Evolutionary conservation across 306 rosid species (phyloP), one percentile per base, ranked within the genome.

Genomic region (Medicago ruthenica): DNA sequence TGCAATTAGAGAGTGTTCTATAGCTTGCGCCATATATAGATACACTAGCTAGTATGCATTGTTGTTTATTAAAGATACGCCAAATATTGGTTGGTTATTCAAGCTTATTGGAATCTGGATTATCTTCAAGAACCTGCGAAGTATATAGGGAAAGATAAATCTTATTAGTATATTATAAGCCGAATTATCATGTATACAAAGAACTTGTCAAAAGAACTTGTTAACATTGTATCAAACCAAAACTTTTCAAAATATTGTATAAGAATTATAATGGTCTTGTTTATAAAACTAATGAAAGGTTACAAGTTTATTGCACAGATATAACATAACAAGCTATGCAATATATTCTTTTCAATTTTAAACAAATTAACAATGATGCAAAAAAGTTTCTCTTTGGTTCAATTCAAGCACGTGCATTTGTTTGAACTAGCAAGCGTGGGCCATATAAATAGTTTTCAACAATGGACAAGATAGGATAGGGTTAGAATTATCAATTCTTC

Each of bases 101-200:
- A 41, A 40, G 74, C 62, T 58, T 75, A 36, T 53, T 58, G 82
- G 31, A 70, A 60, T 66, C 59, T 48, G 57, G 65, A 79, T 15
- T 15, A 50, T 75, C 81, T 70, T 86, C 81, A 82, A 78, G 74
- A 82, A 50, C 87, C 91, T 87, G 88, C 69, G 3, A 76, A 47
- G 37, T 4, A 69, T 51, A 70, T 14, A 51, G 20, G 7, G 17
- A 18, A 66, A 47, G 36, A 22, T 9, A 36, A 59, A 74, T 17
- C 27, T 62, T 48, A 63, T 50, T 71, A 67, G 18, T 48, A 57
- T 50, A 31, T 31, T 4, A n/a, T n/a, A 34, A 60, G 65, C 60
- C 42, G 10, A n/a, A n/a, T n/a, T n/a, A n/a, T n/a, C n/a, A n/a
- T n/a, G n/a, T n/a, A n/a, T n/a, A n/a, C n/a, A n/a, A n/a, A n/a